These are phyloP conservation scores for Gnomoniopsis smithogilvyi DNA, from an alignment of 2,329 filamentous ascomycete species.

Conservation along the genomic window DNA sequence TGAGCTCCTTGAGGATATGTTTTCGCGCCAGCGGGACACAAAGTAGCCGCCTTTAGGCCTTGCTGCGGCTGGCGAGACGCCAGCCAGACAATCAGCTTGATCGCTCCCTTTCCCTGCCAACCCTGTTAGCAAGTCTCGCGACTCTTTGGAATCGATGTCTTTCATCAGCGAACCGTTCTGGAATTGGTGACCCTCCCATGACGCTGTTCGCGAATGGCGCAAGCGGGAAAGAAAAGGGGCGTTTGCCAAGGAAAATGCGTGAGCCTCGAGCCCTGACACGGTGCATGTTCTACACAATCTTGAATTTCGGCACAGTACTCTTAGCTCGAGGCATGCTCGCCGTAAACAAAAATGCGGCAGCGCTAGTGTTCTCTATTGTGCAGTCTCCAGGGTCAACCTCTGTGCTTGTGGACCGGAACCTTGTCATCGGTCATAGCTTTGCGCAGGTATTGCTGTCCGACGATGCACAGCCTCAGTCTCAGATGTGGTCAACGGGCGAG, in stretches of 20 bases:
- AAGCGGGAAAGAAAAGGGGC: conserved; percentile 10
- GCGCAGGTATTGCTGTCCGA: conserved; percentile 8
- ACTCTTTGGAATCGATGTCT: not conserved
- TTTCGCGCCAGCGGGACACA: not conserved
- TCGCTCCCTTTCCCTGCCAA: not conserved
- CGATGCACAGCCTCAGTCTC: conserved; percentile 6
- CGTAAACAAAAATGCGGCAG: not conserved
- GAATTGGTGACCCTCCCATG: not conserved
- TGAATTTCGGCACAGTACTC: not conserved
- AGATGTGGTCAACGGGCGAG: not conserved
- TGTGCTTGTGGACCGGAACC: not conserved
- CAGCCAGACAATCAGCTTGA: not conserved
- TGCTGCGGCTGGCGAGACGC: not conserved
- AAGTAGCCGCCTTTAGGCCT: not conserved
- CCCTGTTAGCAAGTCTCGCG: not conserved
- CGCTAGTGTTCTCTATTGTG: not conserved
- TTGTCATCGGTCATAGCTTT: conserved; percentile 8
- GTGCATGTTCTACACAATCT: conserved; percentile 5
- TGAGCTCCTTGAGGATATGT: too few relatives aligned
- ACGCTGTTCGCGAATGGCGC: conserved; percentile 8
- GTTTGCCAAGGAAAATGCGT: conserved; percentile 9
- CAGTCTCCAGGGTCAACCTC: not conserved
- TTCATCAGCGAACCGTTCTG: conserved; percentile 8
- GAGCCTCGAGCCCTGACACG: conserved; percentile 7
- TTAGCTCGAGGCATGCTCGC: not conserved